These are phyloP conservation scores for Suillus cothurnatus DNA, from an alignment of 768 basidiomycete genomes.

Conservation along the genomic window DNA sequence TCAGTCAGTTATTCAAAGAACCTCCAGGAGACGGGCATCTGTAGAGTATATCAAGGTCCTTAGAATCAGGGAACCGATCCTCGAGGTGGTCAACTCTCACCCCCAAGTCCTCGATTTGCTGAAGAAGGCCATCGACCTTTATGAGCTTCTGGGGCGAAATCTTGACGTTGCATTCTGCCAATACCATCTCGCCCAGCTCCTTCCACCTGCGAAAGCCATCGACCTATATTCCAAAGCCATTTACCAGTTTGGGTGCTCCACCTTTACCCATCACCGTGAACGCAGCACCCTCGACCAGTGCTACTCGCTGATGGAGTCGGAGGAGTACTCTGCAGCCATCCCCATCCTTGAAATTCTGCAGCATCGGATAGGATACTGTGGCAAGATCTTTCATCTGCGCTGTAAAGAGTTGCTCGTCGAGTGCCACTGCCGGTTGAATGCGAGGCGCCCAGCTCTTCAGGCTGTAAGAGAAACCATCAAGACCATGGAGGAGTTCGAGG, in stretches of 20 bases:
- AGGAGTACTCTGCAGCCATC: neutral
- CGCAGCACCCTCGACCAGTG: neutral
- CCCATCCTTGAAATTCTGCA: neutral
- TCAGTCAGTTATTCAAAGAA: neutral
- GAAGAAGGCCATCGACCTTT: neutral
- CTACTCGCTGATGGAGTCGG: neutral
- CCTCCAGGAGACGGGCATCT: neutral
- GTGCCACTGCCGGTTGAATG: neutral
- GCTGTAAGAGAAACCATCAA: neutral
- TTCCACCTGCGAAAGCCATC: neutral
- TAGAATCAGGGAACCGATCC: neutral
- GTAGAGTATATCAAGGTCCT: neutral
- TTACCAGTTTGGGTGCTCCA: neutral
- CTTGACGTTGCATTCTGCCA: neutral
- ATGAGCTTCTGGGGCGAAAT: neutral
- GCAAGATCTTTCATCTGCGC: neutral
- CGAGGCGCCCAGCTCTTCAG: neutral
- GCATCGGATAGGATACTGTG: neutral
- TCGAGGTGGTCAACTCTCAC: neutral
- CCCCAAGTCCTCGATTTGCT: neutral
- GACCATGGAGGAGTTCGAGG: neutral
- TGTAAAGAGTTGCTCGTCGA: neutral
- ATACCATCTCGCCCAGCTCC: neutral
- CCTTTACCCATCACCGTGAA: neutral
- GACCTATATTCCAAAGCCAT: neutral